These are phyloP conservation scores for Thermomyces lanuginosus DNA, from an alignment of 2,329 filamentous ascomycete species.

Conservation along the genomic window DNA sequence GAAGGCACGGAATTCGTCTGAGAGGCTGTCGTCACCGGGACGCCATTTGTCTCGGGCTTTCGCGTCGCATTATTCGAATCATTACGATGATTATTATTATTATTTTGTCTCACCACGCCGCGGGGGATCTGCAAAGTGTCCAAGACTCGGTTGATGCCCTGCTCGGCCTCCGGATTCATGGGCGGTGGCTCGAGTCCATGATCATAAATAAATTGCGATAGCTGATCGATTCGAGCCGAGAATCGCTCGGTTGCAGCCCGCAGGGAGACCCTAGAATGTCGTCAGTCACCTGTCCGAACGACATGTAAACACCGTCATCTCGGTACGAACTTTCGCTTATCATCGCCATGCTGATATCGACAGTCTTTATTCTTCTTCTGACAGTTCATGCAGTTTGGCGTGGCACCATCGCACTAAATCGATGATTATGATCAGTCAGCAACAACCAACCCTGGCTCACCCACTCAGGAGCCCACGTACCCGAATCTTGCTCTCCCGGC, in stretches of 20 bases:
- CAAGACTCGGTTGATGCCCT: conserved; percentile 22
- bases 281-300: too few species aligned
- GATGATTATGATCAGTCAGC: conserved; percentile 2
- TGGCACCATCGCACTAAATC: conserved; percentile 21
- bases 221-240: conserved; percentile 22
- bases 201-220: conserved; percentile 26
- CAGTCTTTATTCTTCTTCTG: conserved; percentile 23
- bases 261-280: conserved; percentile 18
- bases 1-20: too few species aligned
- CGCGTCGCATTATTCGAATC: too few species aligned
- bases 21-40: too few species aligned
- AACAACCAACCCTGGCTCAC: neutral
- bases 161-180: conserved; percentile 24
- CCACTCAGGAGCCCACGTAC: conserved; percentile 12
- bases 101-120: conserved; percentile 8
- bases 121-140: conserved; percentile 22
- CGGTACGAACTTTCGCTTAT: conserved; percentile 24
- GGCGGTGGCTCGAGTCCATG: conserved; percentile 23
- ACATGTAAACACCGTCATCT: too few species aligned
- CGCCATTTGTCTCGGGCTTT: too few species aligned
- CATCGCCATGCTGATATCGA: conserved; percentile 24
- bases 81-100: too few species aligned
- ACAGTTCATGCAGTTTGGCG: conserved; percentile 23
- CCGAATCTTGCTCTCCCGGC: conserved; percentile 31
- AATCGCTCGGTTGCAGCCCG: conserved; percentile 22